Base-by-base conservation (phyloP, 768 basidiomycete species). In the Trametes cingulata region DNA sequence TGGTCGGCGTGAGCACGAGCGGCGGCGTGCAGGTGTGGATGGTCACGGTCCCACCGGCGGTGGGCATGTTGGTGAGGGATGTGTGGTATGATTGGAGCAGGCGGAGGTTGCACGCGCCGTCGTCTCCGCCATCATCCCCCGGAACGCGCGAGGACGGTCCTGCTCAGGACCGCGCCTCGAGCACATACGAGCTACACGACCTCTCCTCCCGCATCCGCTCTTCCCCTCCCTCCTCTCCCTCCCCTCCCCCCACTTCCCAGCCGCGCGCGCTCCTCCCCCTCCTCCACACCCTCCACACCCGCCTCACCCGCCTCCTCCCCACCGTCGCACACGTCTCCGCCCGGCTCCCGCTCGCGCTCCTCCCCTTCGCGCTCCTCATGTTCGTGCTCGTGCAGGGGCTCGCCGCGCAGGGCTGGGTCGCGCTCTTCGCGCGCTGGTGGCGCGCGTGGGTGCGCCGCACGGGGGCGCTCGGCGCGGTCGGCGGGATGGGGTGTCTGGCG, bases 341-440 rank as follows among this genome's bases (percentile, higher is more conserved):
- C 0, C 82, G 87, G 19, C 78, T 95, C 0, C 95, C 94, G 0
- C 85, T 94, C 60, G 81, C 85, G 13, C 84, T 97, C 7, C 77
- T 97, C 15, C 93, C 93, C 0, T 98, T 98, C 69, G 91, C 94
- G 0, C 94, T 98, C 70, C 87, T 90, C 0, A 93, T 95, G 73
- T 98, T 98, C 76, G 93, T 98, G 65, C 84, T 98, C 57, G 92
- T 96, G 58, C 90, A 95, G 69, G 90, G 82, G 0, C 81, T 98
- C 6, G 80, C 85, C 13, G 80, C 85, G 61, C 85, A 88, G 59
- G 93, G 93, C 25, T 98, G 95, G 94, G 92, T 96, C 9, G 79
- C 84, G 13, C 79, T 95, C 22, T 96, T 95, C 69, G 88, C 85
- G 0, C 65, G 65, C 2, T 92, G 91, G 90, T 82, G 81, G 81